Evolutionary conservation across 208 protist species (phyloP).

Genomic region (Leishmania gerbilli): DNA sequence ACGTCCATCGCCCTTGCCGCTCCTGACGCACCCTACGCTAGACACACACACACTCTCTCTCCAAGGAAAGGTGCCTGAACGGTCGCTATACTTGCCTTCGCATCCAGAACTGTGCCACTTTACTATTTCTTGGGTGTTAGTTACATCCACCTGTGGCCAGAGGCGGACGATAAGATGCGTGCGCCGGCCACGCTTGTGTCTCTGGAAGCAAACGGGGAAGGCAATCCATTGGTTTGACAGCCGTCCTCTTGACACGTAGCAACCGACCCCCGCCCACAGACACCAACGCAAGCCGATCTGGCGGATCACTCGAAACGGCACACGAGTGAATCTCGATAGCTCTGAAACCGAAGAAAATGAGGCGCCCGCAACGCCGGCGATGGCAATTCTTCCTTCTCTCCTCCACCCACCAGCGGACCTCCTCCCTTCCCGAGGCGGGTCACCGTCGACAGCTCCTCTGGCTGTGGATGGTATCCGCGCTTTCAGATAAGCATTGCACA

Average conservation of each 20-base stretch:
- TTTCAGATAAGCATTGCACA: too few relatives aligned
- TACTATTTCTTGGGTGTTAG: not conserved
- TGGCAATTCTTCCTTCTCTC: not conserved
- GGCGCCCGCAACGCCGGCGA: not conserved
- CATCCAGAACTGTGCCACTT: not conserved
- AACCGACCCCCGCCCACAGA: not conserved
- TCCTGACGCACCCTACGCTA: not conserved
- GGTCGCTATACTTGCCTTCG: not conserved
- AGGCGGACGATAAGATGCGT: not conserved
- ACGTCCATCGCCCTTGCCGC: not conserved
- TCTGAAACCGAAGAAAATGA: not conserved
- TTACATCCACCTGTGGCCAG: not conserved
- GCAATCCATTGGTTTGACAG: not conserved
- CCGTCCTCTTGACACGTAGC: not conserved
- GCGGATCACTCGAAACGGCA: not conserved
- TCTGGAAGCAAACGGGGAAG: not conserved
- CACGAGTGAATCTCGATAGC: not conserved
- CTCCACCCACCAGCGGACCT: not conserved
- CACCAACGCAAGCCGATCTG: not conserved
- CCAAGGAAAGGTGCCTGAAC: not conserved
- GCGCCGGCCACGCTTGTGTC: not conserved
- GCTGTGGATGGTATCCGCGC: not conserved
- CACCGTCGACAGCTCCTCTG: not conserved
- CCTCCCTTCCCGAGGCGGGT: not conserved
- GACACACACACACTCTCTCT: not conserved